These are phyloP conservation scores for Heliamphora pulchella DNA, from an alignment of 179 eudicot species.

Conservation along the genomic window DNA sequence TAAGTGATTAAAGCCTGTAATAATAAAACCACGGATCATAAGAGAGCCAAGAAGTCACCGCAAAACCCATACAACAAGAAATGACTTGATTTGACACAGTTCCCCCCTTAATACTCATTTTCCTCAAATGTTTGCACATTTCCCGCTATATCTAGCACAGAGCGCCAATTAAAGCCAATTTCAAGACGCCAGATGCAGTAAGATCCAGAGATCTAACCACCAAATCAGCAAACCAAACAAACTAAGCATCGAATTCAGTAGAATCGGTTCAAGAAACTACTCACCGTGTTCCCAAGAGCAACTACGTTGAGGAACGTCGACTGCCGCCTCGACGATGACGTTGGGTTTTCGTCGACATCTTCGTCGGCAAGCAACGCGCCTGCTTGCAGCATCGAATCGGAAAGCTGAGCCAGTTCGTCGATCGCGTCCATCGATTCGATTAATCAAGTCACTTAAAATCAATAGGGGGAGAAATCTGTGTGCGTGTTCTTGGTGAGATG, in stretches of 20 bases:
- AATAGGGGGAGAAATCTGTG: not conserved
- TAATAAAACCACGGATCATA: not conserved
- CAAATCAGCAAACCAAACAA: not conserved
- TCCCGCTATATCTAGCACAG: not conserved
- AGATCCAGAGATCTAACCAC: slow-evolving; percentile 24
- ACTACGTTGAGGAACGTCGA: slow-evolving; percentile 86
- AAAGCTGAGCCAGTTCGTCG: slow-evolving; percentile 76
- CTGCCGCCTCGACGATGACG: slow-evolving; percentile 45
- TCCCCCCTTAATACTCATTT: not conserved
- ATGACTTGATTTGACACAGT: not conserved
- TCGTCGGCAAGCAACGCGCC: slow-evolving; percentile 84
- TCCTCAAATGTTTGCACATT: not conserved
- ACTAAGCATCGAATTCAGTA: not conserved
- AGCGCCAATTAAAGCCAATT: not conserved
- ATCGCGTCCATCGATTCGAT: slow-evolving; percentile 72
- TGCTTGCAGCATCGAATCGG: slow-evolving; percentile 96
- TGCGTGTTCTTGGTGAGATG: too few species aligned
- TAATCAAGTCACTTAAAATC: not conserved
- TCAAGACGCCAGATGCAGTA: slow-evolving; percentile 32
- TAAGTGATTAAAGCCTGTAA: not conserved
- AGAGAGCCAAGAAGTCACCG: not conserved
- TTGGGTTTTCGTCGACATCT: slow-evolving; percentile 58
- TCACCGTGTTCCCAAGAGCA: slow-evolving; percentile 87
- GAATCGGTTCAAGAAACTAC: slow-evolving; percentile 17
- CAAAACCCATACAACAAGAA: not conserved